Evolutionary conservation across 208 protist genomes (phyloP).

Genomic region (Leishmania arabica): DNA sequence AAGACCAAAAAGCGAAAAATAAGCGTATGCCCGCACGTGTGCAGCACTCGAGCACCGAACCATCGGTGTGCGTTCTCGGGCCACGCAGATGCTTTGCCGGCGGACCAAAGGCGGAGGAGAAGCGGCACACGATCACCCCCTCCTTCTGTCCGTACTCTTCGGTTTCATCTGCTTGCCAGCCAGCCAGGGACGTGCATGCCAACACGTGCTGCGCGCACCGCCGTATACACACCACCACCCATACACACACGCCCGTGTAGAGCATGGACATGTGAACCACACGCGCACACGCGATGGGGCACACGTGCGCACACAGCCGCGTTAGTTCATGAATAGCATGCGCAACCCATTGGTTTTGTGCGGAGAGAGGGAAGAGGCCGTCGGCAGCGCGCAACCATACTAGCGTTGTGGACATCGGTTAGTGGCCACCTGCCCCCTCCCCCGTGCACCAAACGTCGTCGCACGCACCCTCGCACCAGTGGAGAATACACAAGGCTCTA

Average conservation of each 20-base stretch:
- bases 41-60: background rate
- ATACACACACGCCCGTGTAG: background rate
- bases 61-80: background rate
- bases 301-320: background rate
- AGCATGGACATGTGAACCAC: background rate
- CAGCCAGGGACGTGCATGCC: background rate
- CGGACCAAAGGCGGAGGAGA: background rate
- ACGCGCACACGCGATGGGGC: background rate
- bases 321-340: background rate
- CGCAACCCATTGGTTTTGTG: background rate
- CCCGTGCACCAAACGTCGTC: background rate
- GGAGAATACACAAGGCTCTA: constrained; percentile 7
- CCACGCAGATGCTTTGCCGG: background rate
- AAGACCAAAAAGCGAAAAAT: background rate
- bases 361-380: background rate
- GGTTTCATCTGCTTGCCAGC: background rate
- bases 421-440: background rate
- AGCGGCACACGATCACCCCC: background rate
- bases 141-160: background rate
- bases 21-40: background rate
- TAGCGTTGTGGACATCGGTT: background rate
- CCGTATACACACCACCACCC: background rate
- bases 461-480: background rate
- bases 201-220: background rate
- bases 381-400: background rate